These are phyloP conservation scores for Gentiana dahurica DNA, from an alignment of 257 asterid species.

Conservation along the genomic window DNA sequence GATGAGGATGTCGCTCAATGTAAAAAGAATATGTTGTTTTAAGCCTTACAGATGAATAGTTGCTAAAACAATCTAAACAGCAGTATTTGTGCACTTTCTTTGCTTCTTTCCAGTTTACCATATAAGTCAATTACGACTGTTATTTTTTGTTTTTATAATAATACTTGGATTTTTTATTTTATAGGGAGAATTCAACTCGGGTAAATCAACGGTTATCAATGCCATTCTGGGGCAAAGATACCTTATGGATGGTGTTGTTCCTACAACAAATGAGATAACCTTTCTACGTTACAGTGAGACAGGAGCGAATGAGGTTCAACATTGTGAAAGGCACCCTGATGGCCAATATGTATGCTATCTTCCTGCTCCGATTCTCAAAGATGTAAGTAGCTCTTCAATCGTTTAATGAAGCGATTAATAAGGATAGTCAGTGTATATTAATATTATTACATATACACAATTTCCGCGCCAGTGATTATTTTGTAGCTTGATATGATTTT, in stretches of 20 bases:
- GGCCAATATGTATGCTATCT: constrained; percentile 89
- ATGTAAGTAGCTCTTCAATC: constrained; percentile 40
- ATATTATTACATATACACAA: no score
- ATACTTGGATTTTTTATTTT: constrained; percentile 9
- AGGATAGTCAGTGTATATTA: no score
- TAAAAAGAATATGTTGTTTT: no score
- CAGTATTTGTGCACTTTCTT: no score
- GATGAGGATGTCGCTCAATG: no score
- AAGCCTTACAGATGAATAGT: no score
- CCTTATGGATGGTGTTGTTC: constrained; percentile 86
- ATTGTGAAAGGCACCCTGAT: constrained; percentile 91
- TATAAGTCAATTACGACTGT: neutral
- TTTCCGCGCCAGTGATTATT: neutral
- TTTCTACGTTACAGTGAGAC: constrained; percentile 69
- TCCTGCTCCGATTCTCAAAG: constrained; percentile 86
- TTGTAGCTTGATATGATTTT: neutral
- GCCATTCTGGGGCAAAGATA: constrained; percentile 92
- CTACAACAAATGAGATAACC: constrained; percentile 97
- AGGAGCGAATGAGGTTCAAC: constrained; percentile 43
- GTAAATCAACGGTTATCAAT: constrained; percentile 93
- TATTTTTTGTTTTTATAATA: neutral
- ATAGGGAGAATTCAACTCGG: constrained; percentile 99
- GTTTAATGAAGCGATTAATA: no score
- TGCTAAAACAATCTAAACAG: no score
- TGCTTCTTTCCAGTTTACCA: neutral